These are phyloP conservation scores for Trebouxia gelatinosa DNA, from an alignment of 163 green algal genomes.

Conservation along the genomic window DNA sequence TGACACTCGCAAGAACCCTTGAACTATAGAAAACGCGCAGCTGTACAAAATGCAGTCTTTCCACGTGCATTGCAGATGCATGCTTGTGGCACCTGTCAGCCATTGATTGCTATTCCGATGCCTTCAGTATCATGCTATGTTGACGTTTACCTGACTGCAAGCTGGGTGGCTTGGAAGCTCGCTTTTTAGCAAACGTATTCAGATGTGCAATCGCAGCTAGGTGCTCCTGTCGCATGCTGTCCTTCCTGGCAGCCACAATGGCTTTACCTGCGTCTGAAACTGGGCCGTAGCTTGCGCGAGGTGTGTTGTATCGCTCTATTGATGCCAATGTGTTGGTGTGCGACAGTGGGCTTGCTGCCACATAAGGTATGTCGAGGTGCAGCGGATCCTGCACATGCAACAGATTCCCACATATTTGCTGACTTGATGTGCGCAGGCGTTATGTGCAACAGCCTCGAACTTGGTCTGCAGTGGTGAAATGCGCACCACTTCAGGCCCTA, in stretches of 20 bases:
- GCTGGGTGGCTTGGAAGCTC: neutral
- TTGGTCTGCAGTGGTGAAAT: neutral
- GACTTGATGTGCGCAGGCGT: neutral
- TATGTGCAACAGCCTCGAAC: neutral
- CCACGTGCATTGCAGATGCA: too few species aligned
- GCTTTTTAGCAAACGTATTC: conserved; percentile 18
- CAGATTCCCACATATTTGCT: neutral
- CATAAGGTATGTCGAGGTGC: conserved; percentile 28
- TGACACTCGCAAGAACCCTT: too few species aligned
- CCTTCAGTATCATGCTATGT: too few species aligned
- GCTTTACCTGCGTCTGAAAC: conserved; percentile 15
- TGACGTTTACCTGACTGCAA: neutral
- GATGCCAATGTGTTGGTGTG: conserved; percentile 6
- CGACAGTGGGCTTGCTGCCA: neutral
- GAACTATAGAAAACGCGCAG: too few species aligned
- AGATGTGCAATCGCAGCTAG: conserved; percentile 27
- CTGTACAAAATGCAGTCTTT: too few species aligned
- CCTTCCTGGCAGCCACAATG: conserved; percentile 12
- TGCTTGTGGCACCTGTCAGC: too few species aligned
- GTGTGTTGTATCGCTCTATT: conserved; percentile 9
- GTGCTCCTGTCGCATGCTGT: conserved; percentile 28
- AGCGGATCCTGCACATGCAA: conserved; percentile 5
- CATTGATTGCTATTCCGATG: too few species aligned
- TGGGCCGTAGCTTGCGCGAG: conserved; percentile 13
- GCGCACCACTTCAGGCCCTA: conserved; percentile 5